Evolutionary conservation across 257 asterid genomes (phyloP), one percentile per base, ranked within the genome.

Genomic region (Solanum pinnatisectum): DNA sequence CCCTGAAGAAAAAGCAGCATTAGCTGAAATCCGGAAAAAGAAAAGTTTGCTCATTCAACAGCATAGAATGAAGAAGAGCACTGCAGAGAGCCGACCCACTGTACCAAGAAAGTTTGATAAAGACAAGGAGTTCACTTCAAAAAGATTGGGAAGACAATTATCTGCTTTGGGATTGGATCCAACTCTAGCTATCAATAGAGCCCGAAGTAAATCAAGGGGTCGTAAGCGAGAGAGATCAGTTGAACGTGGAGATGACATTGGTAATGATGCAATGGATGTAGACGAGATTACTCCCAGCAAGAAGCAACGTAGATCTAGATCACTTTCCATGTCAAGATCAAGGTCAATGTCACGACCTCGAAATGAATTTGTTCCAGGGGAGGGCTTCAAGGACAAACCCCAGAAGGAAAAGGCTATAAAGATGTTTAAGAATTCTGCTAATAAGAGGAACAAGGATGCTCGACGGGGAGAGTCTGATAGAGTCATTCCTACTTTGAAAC

Each of bases 101-200:
- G 96, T 97, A 39, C 98, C 99, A 8, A 90, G 99, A 49, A 96
- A 95, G 84, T 95, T 95, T 11, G 97, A 97, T 84, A 97, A 96
- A 89, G 99, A 95, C 88, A 89, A 87, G 36, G 36, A 90, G 85
- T 97, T 91, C 74, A 94, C 98, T 5, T 6, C 97, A 3, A 89
- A 90, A 37, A 95, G 99, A 89, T 96, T 97, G 99, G 99, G 98
- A 59, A 94, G 99, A 83, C 98, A 96, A 88, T 71, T 97, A 59
- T 93, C 95, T 3, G 42, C 88, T 8, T 40, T 96, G 83, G 99
- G 99, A 20, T 91, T 97, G 32, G 98, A 97, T 92, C 98, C 99
- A 10, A 52, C 92, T 35, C 77, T 37, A 90, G 99, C 98, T n/a
- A 91, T 97, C 65, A 60, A 94, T 22, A 90, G 99, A n/a, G 99